Evolutionary conservation across 1,139 yeast genomes (phyloP).

Genomic region (Pneumocystis canis): DNA sequence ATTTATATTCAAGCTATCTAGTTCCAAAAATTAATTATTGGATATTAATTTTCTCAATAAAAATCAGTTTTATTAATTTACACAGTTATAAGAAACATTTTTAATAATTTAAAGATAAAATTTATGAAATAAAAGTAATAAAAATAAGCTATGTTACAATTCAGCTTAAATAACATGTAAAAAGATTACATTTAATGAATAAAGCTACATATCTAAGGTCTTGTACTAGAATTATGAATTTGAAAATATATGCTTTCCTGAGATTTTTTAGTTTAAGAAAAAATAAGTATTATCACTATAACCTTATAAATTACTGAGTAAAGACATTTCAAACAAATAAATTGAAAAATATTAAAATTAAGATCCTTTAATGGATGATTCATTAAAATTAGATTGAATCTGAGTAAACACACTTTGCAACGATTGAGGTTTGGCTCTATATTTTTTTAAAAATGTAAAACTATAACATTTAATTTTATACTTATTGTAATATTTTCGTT

Average conservation of each 20-base stretch:
- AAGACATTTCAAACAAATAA: neutral
- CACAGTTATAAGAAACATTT: too few relatives aligned
- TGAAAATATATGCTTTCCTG: neutral
- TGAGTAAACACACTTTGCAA: neutral
- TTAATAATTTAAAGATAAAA: neutral
- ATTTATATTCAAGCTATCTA: too few relatives aligned
- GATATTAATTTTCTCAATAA: too few relatives aligned
- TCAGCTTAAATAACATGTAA: neutral
- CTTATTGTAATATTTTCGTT: constrained; percentile 28
- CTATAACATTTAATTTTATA: constrained; percentile 5
- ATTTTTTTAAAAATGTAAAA: neutral
- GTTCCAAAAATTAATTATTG: too few relatives aligned
- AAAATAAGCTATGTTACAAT: neutral
- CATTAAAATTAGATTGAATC: neutral
- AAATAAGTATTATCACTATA: neutral
- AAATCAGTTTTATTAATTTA: too few relatives aligned
- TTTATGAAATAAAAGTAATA: neutral
- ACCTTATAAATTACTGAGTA: neutral
- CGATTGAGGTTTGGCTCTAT: neutral
- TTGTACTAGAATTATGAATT: neutral
- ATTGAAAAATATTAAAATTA: neutral
- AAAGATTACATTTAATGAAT: neutral
- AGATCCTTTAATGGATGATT: neutral
- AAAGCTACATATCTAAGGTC: neutral
- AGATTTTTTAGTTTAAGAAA: neutral